Conservation (phyloP, 805 yeast species). For the Starmerella khaoyaiensis region DNA sequence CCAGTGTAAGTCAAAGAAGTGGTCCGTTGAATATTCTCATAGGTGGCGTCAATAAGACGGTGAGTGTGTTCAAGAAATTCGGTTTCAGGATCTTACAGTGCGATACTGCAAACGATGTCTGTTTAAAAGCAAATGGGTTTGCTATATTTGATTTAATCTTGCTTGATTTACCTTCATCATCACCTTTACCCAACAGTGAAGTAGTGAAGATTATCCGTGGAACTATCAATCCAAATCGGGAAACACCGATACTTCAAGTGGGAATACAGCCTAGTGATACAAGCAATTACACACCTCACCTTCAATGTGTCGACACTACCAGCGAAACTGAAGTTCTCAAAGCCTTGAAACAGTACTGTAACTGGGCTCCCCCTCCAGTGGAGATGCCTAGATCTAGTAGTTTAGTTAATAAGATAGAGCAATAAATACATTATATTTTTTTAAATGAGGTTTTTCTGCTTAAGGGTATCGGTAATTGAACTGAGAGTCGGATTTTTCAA, state of each 20-base stretch:
- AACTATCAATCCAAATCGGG: conserved; percentile 64
- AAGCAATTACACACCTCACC: conserved; percentile 34
- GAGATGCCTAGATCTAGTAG: background rate
- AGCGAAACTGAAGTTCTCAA: conserved; percentile 28
- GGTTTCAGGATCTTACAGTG: conserved; percentile 76
- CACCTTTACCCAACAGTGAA: conserved; percentile 12
- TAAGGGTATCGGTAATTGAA: conserved; percentile 6
- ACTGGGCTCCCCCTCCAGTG: conserved; percentile 21
- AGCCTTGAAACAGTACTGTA: conserved; percentile 26
- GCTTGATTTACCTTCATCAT: conserved; percentile 32
- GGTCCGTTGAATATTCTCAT: conserved; percentile 41
- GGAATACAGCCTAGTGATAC: conserved; percentile 34
- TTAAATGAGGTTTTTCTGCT: conserved; percentile 10
- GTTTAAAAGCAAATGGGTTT: conserved; percentile 41
- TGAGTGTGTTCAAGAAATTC: conserved; percentile 46
- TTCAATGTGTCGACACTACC: conserved; percentile 33
- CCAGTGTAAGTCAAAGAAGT: background rate
- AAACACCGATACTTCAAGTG: conserved; percentile 70
- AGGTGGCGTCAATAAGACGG: conserved; percentile 64
- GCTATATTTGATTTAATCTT: conserved; percentile 75
- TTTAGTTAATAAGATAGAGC: background rate
- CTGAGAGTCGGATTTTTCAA: background rate
- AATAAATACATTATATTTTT: background rate
- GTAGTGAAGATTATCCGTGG: conserved; percentile 41
- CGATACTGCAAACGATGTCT: conserved; percentile 59